Evolutionary conservation across 2,329 filamentous ascomycete species (phyloP), one percentile per base, ranked within the genome.

Genomic region (Sarocladiaceae sp.): DNA sequence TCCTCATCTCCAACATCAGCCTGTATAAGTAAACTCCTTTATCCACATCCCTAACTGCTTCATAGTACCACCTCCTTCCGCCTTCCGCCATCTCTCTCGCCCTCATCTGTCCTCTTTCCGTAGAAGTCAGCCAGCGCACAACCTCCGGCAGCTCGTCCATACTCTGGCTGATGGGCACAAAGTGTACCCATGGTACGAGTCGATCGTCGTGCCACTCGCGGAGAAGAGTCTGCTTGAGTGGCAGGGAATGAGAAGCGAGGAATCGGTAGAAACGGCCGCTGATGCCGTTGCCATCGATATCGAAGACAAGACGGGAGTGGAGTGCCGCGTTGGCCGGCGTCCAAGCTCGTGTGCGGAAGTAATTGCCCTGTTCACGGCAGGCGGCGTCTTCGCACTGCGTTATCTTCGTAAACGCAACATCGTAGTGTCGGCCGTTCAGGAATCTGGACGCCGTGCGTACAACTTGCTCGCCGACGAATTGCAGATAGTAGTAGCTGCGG

Each of bases 151-250:
- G 57, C 61, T 83, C 79, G 2, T 71, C 68, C 59, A 79, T 64
- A 5, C 70, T 63, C 55, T 73, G 64, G 44, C 74, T 78, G 0
- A 83, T 67, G 0, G 80, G 80, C 0, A 82, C 60, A 52, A 81
- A 82, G 54, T 83, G 80, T 3, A 78, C 65, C 80, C 80, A 83
- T 0, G 79, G 77, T 10, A 74, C 52, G 2, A 83, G 66, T 0
- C 78, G 64, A 22, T 82, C 78, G 54, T 82, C 77, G 54, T 83
- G 79, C 80, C 80, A 83, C 60, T 83, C 80, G 2, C 71, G 67
- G 7, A 80, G 62, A 0, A 82, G 57, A 0, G 77, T 78, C 56
- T 76, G 71, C 58, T 82, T 83, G 15, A 83, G 59, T 0, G 75
- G 73, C 1, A 68, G 58, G 1, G 71, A 75, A 3, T 64, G 67